A percentile compares a stretch with the other conserved stretches of the same genome.
These are phyloP conservation scores for Cercis canadensis DNA, from an alignment of 306 rosid genomes.

Conservation along the genomic window DNA sequence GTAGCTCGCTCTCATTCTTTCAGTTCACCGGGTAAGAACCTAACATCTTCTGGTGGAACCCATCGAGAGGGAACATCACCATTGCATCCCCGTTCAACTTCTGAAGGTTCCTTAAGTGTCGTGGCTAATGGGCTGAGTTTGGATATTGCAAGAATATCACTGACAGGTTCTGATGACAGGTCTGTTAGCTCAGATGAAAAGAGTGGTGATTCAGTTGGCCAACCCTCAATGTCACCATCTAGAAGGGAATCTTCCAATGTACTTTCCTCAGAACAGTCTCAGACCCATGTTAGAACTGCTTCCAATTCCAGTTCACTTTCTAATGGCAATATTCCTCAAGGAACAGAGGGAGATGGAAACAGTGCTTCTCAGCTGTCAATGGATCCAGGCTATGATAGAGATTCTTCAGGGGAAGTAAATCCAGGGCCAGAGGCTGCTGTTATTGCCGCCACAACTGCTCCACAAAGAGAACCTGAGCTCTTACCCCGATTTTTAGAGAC, in stretches of 20 bases:
- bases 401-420: slow-evolving; percentile 66
- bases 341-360: slow-evolving; percentile 59
- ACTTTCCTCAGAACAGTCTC: slow-evolving; percentile 55
- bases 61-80: slow-evolving; percentile 67
- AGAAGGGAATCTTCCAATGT: slow-evolving; percentile 58
- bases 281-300: slow-evolving; percentile 62
- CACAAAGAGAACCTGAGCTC: slow-evolving; percentile 66
- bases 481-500: slow-evolving; percentile 53
- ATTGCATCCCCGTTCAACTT: slow-evolving; percentile 75
- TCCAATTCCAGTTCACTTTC: slow-evolving; percentile 69
- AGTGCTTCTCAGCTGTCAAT: slow-evolving; percentile 54
- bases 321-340: slow-evolving; percentile 53
- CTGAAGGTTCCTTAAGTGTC: slow-evolving; percentile 76
- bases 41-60: slow-evolving; percentile 51
- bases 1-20: slow-evolving; percentile 62
- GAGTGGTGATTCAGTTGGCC: slow-evolving; percentile 60
- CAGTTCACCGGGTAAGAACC: slow-evolving; percentile 59
- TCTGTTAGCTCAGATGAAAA: slow-evolving; percentile 68
- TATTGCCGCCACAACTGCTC: slow-evolving; percentile 41
- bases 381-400: slow-evolving; percentile 70
- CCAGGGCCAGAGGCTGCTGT: slow-evolving; percentile 58
- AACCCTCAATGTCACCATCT: slow-evolving; percentile 62
- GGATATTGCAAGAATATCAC: slow-evolving; percentile 58
- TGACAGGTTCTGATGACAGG: slow-evolving; percentile 63
- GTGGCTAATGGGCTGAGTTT: slow-evolving; percentile 58